Evolutionary conservation across 805 yeast species (phyloP), one percentile per base, ranked within the genome.

Genomic region (Candida boidinii): DNA sequence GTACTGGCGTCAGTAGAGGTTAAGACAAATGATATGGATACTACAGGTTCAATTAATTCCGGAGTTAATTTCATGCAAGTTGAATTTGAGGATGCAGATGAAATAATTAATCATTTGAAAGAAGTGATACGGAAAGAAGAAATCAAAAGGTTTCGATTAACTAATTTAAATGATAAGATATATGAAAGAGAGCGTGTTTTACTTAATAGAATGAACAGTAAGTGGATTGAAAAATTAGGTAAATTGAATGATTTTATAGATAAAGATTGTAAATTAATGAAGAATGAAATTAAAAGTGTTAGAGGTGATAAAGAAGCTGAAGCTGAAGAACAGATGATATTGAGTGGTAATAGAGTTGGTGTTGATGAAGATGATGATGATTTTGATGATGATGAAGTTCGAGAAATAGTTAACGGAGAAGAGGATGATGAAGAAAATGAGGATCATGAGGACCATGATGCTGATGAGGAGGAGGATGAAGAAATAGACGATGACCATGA

Each of bases 161-260:
- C 44, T 19, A 45, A 48, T 28, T 36, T 54, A 34, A 47, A 44
- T 27, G 56, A 54, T 28, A 39, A 43, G 19, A 43, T 45, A 16
- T 48, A 48, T 29, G 46, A 45, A 29, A 31, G 43, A 5, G 51
- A 55, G 33, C 38, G 47, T 5, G 30, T 36, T 4, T 14, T 23
- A 13, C 20, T 56, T 26, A 43, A 42, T 17, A 38, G 36, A 11
- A 25, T 48, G 39, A 48, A 53, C 23, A 26, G 38, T 16, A 53
- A 53, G 36, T 57, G 59, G 60, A 37, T 38, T 19, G 32, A 35
- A n/a, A 45, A 52, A 25, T 34, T 56, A 30, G 33, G 28, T 8
- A 39, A 39, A 22, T 31, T 54, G 23, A 40, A 37, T 12, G 29
- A 33, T 14, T 56, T 54, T 29, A 22, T 52, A 5, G 39, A 36